These are phyloP conservation scores for Cryphonectria carpinicola DNA, from an alignment of 2,329 filamentous ascomycete species.

Conservation along the genomic window DNA sequence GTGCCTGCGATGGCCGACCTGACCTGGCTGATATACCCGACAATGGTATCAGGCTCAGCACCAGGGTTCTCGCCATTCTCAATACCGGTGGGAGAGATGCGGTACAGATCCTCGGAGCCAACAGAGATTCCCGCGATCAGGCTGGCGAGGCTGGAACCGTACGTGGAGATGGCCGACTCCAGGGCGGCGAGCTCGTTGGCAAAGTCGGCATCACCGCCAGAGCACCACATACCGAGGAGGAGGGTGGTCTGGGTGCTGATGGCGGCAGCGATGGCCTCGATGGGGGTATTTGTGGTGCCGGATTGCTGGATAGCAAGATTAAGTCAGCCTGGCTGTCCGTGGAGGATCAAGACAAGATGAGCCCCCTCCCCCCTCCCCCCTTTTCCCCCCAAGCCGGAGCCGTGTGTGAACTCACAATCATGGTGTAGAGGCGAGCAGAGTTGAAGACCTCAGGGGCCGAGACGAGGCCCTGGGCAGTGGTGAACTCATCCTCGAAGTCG, in stretches of 20 bases:
- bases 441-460: constrained; percentile 67
- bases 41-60: constrained; percentile 62
- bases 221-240: constrained; percentile 84
- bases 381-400: neutral
- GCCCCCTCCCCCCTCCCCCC: no score
- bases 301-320: constrained; percentile 49
- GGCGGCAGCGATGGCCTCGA: constrained; percentile 78
- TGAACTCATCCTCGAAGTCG: constrained; percentile 75
- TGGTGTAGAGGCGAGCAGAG: constrained; percentile 74
- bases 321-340: constrained; percentile 13
- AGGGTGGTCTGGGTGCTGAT: constrained; percentile 79
- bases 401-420: constrained; percentile 46
- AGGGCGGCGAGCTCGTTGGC: constrained; percentile 76
- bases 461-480: constrained; percentile 63
- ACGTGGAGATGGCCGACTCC: constrained; percentile 67
- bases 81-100: constrained; percentile 71
- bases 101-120: constrained; percentile 86
- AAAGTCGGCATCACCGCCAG: constrained; percentile 64
- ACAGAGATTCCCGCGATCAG: constrained; percentile 83
- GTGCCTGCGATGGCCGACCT: constrained; percentile 67
- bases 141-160: constrained; percentile 66
- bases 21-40: constrained; percentile 72
- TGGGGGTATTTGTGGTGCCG: constrained; percentile 66
- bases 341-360: neutral
- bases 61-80: constrained; percentile 66